These are phyloP conservation scores for Penstemon davidsonii DNA, from an alignment of 257 asterid species.

Conservation along the genomic window DNA sequence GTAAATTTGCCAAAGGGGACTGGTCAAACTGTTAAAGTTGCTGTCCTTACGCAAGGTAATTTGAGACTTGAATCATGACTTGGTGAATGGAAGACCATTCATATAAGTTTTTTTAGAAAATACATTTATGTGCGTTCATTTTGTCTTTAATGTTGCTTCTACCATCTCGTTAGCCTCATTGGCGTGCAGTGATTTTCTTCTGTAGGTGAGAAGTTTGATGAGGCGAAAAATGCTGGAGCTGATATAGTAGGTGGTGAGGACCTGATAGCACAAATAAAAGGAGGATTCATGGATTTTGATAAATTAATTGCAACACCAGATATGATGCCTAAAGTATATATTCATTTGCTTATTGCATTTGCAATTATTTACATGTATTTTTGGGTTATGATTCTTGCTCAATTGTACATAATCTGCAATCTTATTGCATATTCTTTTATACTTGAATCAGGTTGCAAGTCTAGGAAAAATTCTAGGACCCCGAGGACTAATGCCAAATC, in stretches of 20 bases:
- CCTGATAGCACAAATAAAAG: constrained; percentile 82
- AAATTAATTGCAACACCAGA: constrained; percentile 96
- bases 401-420: background rate
- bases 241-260: constrained; percentile 98
- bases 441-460: constrained; percentile 72
- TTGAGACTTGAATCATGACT: constrained; percentile 11
- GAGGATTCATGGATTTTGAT: constrained; percentile 95
- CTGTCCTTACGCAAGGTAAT: constrained; percentile 96
- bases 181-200: constrained; percentile 29
- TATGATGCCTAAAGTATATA: constrained; percentile 94
- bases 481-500: constrained; percentile 96
- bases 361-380: background rate
- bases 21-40: constrained; percentile 89
- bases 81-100: constrained; percentile 5
- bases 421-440: constrained; percentile 12
- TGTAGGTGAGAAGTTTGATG: constrained; percentile 93
- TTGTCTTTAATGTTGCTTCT: background rate
- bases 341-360: background rate
- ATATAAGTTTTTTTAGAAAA: background rate
- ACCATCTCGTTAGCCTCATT: constrained; percentile 28
- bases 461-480: constrained; percentile 93
- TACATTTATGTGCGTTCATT: background rate
- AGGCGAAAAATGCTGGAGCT: constrained; percentile 98
- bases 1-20: constrained; percentile 98
- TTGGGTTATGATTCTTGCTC: background rate